Percentiles rank a stretch among this genome's conserved stretches.
These are phyloP conservation scores for Clitocybe nebularis DNA, from an alignment of 1,284 basidiomycete species.

Conservation along the genomic window DNA sequence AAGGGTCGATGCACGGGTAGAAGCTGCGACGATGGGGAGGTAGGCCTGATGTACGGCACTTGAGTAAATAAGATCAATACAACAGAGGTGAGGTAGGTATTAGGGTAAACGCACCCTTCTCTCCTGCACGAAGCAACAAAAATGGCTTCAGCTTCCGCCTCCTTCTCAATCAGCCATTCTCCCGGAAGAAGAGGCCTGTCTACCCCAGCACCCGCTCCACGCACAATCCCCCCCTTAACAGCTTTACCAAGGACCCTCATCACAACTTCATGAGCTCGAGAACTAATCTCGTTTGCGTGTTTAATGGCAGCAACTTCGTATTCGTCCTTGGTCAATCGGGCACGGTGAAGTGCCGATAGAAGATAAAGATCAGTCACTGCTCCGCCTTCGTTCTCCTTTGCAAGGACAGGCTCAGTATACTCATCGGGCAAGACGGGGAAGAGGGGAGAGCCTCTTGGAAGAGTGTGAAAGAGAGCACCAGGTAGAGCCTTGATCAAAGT, in stretches of 20 bases:
- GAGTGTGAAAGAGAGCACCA: conserved; percentile 56
- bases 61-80: conserved; percentile 1
- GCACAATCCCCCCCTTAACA: conserved; percentile 52
- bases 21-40: conserved; percentile 84
- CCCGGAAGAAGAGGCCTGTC: conserved; percentile 58
- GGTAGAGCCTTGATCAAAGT: conserved; percentile 55
- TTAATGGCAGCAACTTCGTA: conserved; percentile 73
- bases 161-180: conserved; percentile 86
- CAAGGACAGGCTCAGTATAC: conserved; percentile 35
- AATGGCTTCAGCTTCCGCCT: conserved; percentile 87
- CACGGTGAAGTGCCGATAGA: conserved; percentile 69
- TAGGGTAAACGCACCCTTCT: conserved; percentile 62
- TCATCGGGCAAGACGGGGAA: conserved; percentile 50
- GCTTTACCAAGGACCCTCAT: conserved; percentile 86
- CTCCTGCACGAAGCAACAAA: conserved; percentile 85
- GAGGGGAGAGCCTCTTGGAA: conserved; percentile 52
- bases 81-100: background rate
- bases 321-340: conserved; percentile 74
- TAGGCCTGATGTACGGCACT: conserved; percentile 87
- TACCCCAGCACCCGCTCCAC: conserved; percentile 39
- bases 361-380: conserved; percentile 56
- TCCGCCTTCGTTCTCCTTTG: conserved; percentile 29
- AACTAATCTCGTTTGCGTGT: conserved; percentile 80
- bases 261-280: conserved; percentile 82
- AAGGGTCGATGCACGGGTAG: conserved; percentile 78